phyloP scores from a whole-genome alignment of 768 basidiomycete species.

The Tylopilus sp. region DNA sequence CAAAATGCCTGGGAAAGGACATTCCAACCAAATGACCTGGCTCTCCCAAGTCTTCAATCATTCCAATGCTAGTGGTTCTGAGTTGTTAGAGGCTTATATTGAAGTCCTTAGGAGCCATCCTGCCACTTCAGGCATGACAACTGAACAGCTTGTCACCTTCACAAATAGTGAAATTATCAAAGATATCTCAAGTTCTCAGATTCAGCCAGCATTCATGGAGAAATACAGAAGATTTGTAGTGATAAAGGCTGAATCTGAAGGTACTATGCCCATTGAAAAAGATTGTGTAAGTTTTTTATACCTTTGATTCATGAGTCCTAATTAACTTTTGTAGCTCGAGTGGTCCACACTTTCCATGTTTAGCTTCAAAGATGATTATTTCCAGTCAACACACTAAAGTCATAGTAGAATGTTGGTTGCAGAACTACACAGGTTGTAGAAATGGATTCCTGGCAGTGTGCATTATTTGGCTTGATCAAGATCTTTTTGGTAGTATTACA shows the following conservation, averaged over 20 bases:
- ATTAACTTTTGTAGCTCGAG: constrained; percentile 47
- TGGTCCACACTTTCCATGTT: constrained; percentile 46
- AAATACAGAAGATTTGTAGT: constrained; percentile 65
- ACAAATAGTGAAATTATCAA: constrained; percentile 46
- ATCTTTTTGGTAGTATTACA: too few relatives aligned
- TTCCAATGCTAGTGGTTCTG: constrained; percentile 28
- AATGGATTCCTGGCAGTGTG: too few relatives aligned
- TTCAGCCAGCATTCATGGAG: constrained; percentile 60
- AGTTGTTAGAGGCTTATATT: constrained; percentile 41
- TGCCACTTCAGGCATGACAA: constrained; percentile 34
- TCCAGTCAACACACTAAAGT: constrained; percentile 12
- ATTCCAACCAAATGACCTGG: constrained; percentile 22
- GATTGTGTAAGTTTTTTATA: constrained; percentile 44
- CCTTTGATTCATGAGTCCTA: not conserved
- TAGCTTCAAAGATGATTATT: constrained; percentile 60
- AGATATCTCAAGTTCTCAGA: constrained; percentile 53
- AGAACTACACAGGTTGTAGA: not conserved
- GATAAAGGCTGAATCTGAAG: constrained; percentile 40
- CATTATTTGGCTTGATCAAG: too few relatives aligned
- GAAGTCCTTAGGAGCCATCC: constrained; percentile 12
- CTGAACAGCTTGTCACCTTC: constrained; percentile 31
- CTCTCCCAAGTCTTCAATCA: constrained; percentile 21
- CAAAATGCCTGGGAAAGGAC: constrained; percentile 43
- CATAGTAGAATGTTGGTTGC: not conserved
- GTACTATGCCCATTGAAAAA: constrained; percentile 23